A percentile compares a stretch with the other conserved stretches of the same genome.
phyloP scores from a whole-genome alignment of 164 flowering plant genomes.

The Saururus chinensis region DNA sequence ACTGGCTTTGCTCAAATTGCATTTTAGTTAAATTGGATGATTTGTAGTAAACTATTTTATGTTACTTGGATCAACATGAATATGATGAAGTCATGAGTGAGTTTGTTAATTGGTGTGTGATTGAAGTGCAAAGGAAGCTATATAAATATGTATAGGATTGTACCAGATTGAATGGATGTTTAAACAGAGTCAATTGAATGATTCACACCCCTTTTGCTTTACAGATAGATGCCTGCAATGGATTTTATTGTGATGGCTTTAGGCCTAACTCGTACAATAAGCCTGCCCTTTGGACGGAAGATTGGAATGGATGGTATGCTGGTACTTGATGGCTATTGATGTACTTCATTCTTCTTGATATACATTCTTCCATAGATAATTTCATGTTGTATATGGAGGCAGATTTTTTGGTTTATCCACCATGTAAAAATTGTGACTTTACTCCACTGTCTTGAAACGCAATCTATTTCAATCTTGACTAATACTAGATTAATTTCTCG shows the following conservation, averaged over 20 bases:
- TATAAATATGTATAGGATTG: too few relatives aligned
- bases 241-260: constrained; percentile 80
- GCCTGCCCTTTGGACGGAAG: constrained; percentile 86
- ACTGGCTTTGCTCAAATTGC: too few relatives aligned
- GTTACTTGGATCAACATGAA: too few relatives aligned
- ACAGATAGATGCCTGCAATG: constrained; percentile 93
- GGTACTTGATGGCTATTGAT: constrained; percentile 1
- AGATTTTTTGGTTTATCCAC: not conserved
- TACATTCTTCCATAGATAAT: not conserved
- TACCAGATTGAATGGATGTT: too few relatives aligned
- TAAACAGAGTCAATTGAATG: too few relatives aligned
- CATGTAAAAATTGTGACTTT: not conserved
- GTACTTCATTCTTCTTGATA: not conserved
- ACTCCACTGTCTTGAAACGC: not conserved
- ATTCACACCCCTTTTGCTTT: constrained; percentile 6
- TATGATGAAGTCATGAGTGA: too few relatives aligned
- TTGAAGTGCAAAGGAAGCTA: too few relatives aligned
- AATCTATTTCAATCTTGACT: not conserved
- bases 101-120: too few relatives aligned
- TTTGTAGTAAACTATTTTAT: too few relatives aligned
- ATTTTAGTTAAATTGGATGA: too few relatives aligned
- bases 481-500: not conserved
- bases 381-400: not conserved
- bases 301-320: constrained; percentile 95
- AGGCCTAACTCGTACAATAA: constrained; percentile 68